Percentiles rank a stretch among this genome's conserved stretches.
phyloP scores from a whole-genome alignment of 2,329 filamentous ascomycete genomes.

The Aspergillus caelatus region DNA sequence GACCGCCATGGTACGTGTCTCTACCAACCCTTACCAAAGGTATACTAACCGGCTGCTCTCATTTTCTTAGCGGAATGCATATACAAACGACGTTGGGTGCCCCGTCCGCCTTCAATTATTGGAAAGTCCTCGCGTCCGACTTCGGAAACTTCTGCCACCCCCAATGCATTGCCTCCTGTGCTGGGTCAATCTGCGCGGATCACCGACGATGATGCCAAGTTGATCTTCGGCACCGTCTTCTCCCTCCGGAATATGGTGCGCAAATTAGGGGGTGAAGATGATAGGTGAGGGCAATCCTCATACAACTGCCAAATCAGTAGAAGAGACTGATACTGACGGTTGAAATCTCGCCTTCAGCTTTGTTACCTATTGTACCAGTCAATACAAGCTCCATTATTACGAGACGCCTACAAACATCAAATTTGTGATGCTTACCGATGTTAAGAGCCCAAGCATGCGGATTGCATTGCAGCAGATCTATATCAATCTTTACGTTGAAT shows the following conservation, averaged over 20 bases:
- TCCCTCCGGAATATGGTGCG: slow-evolving; percentile 95
- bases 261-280: slow-evolving; percentile 90
- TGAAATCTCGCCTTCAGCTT: slow-evolving; percentile 61
- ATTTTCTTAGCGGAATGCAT: slow-evolving; percentile 81
- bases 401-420: slow-evolving; percentile 95
- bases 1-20: slow-evolving; percentile 81
- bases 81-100: slow-evolving; percentile 85
- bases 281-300: slow-evolving; percentile 54
- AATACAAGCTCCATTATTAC: slow-evolving; percentile 99
- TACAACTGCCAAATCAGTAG: neutral
- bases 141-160: slow-evolving; percentile 50
- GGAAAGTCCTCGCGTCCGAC: slow-evolving; percentile 53
- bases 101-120: slow-evolving; percentile 51
- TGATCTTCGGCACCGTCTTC: slow-evolving; percentile 96
- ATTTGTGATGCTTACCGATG: slow-evolving; percentile 95
- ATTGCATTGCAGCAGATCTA: slow-evolving; percentile 98
- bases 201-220: slow-evolving; percentile 84
- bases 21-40: slow-evolving; percentile 8
- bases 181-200: slow-evolving; percentile 49
- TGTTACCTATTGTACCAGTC: slow-evolving; percentile 86
- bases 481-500: slow-evolving; percentile 97
- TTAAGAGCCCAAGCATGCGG: slow-evolving; percentile 83
- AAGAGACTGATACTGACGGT: neutral
- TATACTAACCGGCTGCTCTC: slow-evolving; percentile 8
- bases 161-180: slow-evolving; percentile 43